Base-by-base conservation (phyloP, 169 alveolate genomes). In the Plasmodium blacklocki region DNA sequence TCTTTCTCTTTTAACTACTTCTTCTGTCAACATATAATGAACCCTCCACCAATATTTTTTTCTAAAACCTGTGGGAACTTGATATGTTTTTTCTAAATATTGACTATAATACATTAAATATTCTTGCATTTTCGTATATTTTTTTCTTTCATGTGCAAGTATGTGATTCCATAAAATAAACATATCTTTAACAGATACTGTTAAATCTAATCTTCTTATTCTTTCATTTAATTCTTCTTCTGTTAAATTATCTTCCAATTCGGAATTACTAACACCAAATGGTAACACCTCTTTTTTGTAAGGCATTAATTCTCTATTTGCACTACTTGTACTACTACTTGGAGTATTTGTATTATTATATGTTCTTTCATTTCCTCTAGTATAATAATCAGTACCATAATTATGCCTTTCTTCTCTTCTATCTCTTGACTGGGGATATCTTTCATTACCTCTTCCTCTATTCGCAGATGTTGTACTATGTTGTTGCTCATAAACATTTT, bases 41-140 rank as follows among this genome's bases (percentile, higher is more conserved):
- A 60, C 88, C 49, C 74, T 74, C 88, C 88, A 74, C 88, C 88
- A 74, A 19, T 59, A 59, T 29, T 74, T 74, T 47, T 45, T 74
- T 60, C 88, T 59, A 50, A 58, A 39, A 45, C 32, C 43, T 64
- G 88, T 59, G 11, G 63, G 62, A 43, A 74, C 60, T 3, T 11
- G 11, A 32, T 39, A 23, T 18, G 74, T 59, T 32, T 60, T 74
- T 29, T 74, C 74, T 39, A 74, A 74, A 26, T 74, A 74, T 21
- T 43, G 39, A 21, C 74, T 32, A 66, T 74, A 74, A 12, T 62
- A 63, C 74, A 74, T 60, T 39, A 60, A 21, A 39, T 74, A 74
- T 50, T 74, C 88, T 74, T 74, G 88, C 60, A n/a, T 74, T 50
- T 43, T 59, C 18, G 63, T 19, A 62, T 60, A 74, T 29, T 60